Conservation (phyloP, 78 protist species). For the Dictyostelium capitatum region DNA sequence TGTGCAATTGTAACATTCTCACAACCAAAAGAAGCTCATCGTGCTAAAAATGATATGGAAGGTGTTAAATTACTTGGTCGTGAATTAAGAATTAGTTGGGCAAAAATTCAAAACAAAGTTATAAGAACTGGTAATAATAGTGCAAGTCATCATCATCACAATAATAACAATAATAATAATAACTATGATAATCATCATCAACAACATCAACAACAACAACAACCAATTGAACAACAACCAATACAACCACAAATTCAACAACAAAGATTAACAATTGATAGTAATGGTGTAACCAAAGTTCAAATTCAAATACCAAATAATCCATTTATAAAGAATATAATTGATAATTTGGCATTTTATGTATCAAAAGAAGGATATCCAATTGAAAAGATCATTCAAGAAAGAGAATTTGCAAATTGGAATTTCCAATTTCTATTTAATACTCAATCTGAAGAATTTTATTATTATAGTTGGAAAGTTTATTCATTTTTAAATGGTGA, state of each 20-base stretch:
- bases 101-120: constrained; percentile 29
- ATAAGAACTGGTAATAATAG: neutral
- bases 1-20: constrained; percentile 46
- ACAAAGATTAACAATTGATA: neutral
- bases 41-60: constrained; percentile 22
- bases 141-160: neutral
- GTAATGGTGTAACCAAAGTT: neutral
- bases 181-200: neutral
- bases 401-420: constrained; percentile 23
- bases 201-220: too few species aligned
- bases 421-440: constrained; percentile 25
- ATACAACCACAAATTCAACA: neutral
- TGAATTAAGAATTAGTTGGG: constrained; percentile 49
- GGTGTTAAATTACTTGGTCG: constrained; percentile 21
- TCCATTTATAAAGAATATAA: neutral
- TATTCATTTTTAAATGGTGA: constrained; percentile 17
- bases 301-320: constrained; percentile 25
- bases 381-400: constrained; percentile 39
- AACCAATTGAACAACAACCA: neutral
- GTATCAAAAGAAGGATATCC: constrained; percentile 45
- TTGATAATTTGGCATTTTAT: constrained; percentile 46
- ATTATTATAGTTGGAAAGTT: constrained; percentile 60
- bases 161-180: neutral
- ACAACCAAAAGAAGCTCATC: constrained; percentile 12
- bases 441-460: constrained; percentile 14